A percentile compares a stretch with the other conserved stretches of the same genome.
phyloP scores from a whole-genome alignment of 2,329 filamentous ascomycete species.

The Penicillium sumatraense region DNA sequence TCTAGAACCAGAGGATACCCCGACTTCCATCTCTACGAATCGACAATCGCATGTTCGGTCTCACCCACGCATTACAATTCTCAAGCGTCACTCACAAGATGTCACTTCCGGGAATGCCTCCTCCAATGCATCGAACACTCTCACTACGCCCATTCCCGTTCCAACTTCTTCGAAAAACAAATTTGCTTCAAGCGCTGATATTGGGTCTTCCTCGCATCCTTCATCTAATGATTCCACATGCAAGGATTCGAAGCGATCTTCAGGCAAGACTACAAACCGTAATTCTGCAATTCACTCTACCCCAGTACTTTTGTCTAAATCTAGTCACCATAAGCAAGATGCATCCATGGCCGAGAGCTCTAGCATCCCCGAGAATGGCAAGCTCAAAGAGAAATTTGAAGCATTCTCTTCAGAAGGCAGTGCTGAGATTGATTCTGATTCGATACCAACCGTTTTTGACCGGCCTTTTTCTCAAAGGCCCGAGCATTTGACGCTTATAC shows the following conservation, averaged over 20 bases:
- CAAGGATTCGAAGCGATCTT: not conserved
- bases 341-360: conserved; percentile 3
- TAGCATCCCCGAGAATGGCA: not conserved
- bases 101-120: not conserved
- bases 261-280: not conserved
- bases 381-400: conserved; percentile 15
- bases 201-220: not conserved
- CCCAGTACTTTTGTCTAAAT: no score
- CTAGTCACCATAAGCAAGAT: no score
- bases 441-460: conserved; percentile 37
- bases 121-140: no score
- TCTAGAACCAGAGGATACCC: not conserved
- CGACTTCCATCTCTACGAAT: not conserved
- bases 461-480: conserved; percentile 23
- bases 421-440: conserved; percentile 36
- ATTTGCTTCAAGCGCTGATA: not conserved
- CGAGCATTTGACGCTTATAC: conserved; percentile 28
- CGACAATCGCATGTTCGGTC: not conserved
- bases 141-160: not conserved
- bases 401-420: conserved; percentile 31
- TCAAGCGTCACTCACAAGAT: conserved; percentile 20
- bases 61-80: conserved; percentile 20
- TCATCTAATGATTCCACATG: not conserved
- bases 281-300: not conserved
- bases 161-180: not conserved